These are phyloP conservation scores for Globisporangium takayamanum DNA, from an alignment of 352 stramenopile species.

Conservation along the genomic window DNA sequence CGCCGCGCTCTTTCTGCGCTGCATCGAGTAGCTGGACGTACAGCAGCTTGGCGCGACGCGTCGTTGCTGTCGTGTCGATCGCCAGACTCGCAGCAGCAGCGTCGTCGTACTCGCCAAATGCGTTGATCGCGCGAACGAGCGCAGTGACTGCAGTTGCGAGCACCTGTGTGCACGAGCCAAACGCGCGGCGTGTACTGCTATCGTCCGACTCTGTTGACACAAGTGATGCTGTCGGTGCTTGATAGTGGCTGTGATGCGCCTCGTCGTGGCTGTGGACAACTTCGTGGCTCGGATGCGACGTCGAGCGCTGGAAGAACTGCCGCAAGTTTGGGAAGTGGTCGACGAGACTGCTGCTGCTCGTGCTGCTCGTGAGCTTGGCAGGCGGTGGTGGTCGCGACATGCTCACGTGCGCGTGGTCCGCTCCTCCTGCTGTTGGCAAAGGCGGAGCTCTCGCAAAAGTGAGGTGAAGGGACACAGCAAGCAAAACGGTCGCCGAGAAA, in stretches of 20 bases:
- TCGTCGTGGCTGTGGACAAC: too few relatives aligned
- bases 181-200: slow-evolving; percentile 18
- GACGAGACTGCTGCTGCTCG: slow-evolving; percentile 13
- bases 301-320: slow-evolving; percentile 26
- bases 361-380: slow-evolving; percentile 11
- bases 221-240: slow-evolving; percentile 3
- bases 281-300: slow-evolving; percentile 16
- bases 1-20: slow-evolving; percentile 55
- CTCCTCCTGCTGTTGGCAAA: neutral
- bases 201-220: neutral
- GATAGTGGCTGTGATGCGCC: neutral
- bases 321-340: slow-evolving; percentile 16
- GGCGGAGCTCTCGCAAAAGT: too few relatives aligned
- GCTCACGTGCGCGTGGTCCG: neutral
- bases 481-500: neutral
- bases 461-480: too few relatives aligned
- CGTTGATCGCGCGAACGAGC: slow-evolving; percentile 43
- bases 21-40: slow-evolving; percentile 62
- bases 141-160: slow-evolving; percentile 40
- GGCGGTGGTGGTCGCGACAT: slow-evolving; percentile 1
- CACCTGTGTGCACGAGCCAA: slow-evolving; percentile 49
- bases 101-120: slow-evolving; percentile 25
- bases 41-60: slow-evolving; percentile 52
- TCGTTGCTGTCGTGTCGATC: slow-evolving; percentile 22
- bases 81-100: neutral